phyloP scores from a whole-genome alignment of 352 stramenopile species.

The Blastocystis sp. region DNA sequence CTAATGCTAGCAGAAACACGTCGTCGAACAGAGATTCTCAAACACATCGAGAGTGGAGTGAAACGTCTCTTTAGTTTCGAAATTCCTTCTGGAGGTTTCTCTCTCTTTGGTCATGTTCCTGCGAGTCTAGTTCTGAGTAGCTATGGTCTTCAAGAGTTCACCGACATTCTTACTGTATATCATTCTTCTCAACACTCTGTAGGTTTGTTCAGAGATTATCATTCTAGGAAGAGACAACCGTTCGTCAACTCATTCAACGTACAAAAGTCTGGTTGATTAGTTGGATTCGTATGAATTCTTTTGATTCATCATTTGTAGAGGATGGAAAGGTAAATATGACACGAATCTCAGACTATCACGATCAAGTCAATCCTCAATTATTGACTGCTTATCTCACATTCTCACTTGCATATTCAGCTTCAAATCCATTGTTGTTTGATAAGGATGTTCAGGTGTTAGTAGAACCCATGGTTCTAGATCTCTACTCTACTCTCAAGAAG shows the following conservation, averaged over 20 bases:
- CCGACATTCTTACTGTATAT: background rate
- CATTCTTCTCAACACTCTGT: background rate
- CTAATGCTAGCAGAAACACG: background rate
- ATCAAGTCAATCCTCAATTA: background rate
- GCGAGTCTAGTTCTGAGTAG: background rate
- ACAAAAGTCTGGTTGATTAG: constrained; percentile 1
- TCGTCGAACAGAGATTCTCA: background rate
- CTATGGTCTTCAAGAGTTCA: constrained; percentile 32
- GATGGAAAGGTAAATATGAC: background rate
- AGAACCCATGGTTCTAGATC: too few relatives aligned
- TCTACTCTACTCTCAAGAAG: too few relatives aligned
- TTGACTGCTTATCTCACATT: background rate
- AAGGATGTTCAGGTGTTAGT: too few relatives aligned
- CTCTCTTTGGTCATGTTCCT: constrained; percentile 7
- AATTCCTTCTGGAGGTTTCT: background rate
- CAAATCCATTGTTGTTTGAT: too few relatives aligned
- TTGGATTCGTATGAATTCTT: background rate
- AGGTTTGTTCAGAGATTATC: too few relatives aligned
- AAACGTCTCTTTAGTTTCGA: constrained; percentile 17
- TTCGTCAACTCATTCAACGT: background rate
- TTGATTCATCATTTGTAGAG: background rate
- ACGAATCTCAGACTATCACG: background rate
- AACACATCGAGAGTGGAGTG: background rate
- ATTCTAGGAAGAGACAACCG: background rate
- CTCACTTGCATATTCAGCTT: background rate